Evolutionary conservation across 2,329 filamentous ascomycete species (phyloP).

Genomic region (Aphanoascus verrucosus): DNA sequence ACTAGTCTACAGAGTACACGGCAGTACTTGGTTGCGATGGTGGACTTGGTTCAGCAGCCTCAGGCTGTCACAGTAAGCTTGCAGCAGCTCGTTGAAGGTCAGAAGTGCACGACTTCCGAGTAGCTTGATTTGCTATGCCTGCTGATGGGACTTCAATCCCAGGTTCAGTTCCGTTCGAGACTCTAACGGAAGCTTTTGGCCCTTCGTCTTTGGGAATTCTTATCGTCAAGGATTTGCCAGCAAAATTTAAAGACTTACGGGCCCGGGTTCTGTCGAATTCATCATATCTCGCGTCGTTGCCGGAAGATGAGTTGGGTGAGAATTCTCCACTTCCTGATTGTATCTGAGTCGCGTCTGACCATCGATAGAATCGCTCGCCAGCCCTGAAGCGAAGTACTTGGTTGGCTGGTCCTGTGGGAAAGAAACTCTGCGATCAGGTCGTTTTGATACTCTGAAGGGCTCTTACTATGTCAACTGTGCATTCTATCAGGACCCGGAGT

Average conservation of each 20-base stretch:
- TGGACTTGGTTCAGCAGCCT: neutral
- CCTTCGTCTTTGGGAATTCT: conserved; percentile 85
- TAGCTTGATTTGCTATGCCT: neutral
- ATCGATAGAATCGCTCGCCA: conserved; percentile 32
- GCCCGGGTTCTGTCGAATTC: conserved; percentile 70
- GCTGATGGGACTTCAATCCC: conserved; percentile 1
- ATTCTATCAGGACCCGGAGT: conserved; percentile 37
- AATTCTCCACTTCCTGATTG: conserved; percentile 10
- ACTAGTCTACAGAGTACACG: neutral
- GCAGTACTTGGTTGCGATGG: neutral
- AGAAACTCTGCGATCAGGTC: conserved; percentile 51
- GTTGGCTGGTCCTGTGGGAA: conserved; percentile 56
- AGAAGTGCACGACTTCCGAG: neutral
- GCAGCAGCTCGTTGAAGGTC: conserved; percentile 40
- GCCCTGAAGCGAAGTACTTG: conserved; percentile 45
- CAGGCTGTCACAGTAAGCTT: conserved; percentile 39
- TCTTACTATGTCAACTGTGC: conserved; percentile 55
- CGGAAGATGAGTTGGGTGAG: conserved; percentile 58
- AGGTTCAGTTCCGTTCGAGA: conserved; percentile 35
- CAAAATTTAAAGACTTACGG: conserved; percentile 60
- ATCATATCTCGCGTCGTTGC: conserved; percentile 76
- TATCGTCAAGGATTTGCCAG: conserved; percentile 75
- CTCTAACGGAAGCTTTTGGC: conserved; percentile 62
- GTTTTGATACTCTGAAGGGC: conserved; percentile 53
- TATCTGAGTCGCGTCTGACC: conserved; percentile 43